Conservation (phyloP, 208 protist genomes). For the Naegleria fowleri region DNA sequence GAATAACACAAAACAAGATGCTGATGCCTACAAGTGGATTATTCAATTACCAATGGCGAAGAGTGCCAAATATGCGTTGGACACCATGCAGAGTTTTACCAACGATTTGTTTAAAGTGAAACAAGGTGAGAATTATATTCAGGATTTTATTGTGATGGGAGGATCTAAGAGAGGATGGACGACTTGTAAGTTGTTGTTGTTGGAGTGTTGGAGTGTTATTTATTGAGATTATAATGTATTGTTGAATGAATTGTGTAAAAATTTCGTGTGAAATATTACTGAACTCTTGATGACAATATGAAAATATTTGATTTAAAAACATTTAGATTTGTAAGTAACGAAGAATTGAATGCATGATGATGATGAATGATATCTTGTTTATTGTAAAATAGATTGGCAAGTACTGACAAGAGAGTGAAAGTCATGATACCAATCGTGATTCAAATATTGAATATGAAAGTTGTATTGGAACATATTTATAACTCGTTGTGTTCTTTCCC, state of each 20-base stretch:
- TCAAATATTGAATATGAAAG: background rate
- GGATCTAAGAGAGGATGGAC: constrained; percentile 62
- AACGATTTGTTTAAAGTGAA: constrained; percentile 13
- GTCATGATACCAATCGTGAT: constrained; percentile 4
- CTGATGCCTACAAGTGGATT: constrained; percentile 46
- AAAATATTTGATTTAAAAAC: no score
- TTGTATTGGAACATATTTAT: background rate
- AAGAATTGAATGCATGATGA: no score
- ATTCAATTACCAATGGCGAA: constrained; percentile 57
- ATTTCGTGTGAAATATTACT: no score
- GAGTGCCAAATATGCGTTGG: constrained; percentile 50
- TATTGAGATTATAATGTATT: no score
- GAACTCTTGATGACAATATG: no score
- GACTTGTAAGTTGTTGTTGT: constrained; percentile 44
- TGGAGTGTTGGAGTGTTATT: no score
- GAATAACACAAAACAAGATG: constrained; percentile 35
- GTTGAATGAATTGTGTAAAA: no score
- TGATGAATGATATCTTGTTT: no score
- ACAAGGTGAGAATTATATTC: background rate
- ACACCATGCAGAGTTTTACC: constrained; percentile 49
- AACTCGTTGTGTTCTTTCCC: background rate
- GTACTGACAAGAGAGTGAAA: background rate
- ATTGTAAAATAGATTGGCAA: no score
- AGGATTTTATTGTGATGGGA: constrained; percentile 50
- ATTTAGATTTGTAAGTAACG: no score